phyloP scores from a whole-genome alignment of 2,329 filamentous ascomycete species.

The Talaromyces sp. region DNA sequence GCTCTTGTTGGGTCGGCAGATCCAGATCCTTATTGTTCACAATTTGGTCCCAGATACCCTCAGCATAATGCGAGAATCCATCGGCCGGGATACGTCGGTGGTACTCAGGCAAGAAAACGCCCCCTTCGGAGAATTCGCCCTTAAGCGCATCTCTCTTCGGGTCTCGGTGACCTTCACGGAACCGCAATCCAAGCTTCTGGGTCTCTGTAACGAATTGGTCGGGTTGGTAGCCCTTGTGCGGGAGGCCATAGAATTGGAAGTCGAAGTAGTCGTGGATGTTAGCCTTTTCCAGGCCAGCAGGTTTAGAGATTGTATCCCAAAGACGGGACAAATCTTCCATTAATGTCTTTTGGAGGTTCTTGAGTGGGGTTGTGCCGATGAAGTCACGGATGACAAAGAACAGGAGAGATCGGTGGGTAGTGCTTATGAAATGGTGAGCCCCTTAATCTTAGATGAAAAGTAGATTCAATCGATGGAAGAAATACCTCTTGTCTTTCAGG shows the following conservation, averaged over 20 bases:
- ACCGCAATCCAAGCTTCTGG: conserved; percentile 75
- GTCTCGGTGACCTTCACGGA: conserved; percentile 77
- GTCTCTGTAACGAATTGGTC: conserved; percentile 86
- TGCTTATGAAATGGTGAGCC: conserved; percentile 53
- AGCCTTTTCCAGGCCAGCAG: conserved; percentile 81
- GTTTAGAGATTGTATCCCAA: conserved; percentile 92
- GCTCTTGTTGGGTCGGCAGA: conserved; percentile 92
- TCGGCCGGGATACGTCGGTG: conserved; percentile 95
- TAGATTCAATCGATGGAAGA: not conserved
- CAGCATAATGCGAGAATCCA: conserved; percentile 91
- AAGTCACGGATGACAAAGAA: conserved; percentile 99
- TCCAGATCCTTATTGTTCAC: conserved; percentile 98
- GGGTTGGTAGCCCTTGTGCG: conserved; percentile 94
- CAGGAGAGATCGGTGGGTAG: conserved; percentile 83
- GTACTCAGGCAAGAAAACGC: conserved; percentile 89
- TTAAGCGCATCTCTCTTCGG: conserved; percentile 62
- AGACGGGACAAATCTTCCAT: conserved; percentile 89
- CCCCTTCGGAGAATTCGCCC: conserved; percentile 73
- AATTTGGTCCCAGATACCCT: conserved; percentile 97
- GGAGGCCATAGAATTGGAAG: conserved; percentile 92
- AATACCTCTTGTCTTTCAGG: conserved; percentile 89
- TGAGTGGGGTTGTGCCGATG: conserved; percentile 84
- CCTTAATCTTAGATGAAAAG: conserved; percentile 1
- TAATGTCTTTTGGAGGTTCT: conserved; percentile 86
- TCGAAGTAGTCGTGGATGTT: conserved; percentile 97